Evolutionary conservation across 208 protist genomes (phyloP).

Genomic region (Trypanosoma congolense): DNA sequence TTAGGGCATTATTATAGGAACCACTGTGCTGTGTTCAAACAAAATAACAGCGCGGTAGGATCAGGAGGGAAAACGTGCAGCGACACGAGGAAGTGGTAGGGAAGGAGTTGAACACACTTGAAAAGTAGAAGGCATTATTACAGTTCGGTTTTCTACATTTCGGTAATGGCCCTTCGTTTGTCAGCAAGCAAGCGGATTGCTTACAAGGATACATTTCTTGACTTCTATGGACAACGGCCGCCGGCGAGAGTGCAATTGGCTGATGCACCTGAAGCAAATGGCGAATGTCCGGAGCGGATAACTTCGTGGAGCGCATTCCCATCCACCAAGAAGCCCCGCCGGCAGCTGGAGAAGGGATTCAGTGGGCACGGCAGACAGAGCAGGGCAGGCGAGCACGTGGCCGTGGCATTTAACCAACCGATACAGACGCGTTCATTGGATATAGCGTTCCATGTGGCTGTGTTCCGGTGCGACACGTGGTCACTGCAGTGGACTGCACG

Average conservation of each 20-base stretch:
- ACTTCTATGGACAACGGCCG: slow-evolving; percentile 17
- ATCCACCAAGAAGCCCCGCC: too few species aligned
- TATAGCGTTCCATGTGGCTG: slow-evolving; percentile 40
- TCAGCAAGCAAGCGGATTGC: slow-evolving; percentile 18
- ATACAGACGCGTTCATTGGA: neutral
- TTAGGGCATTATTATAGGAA: too few species aligned
- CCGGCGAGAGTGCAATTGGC: slow-evolving; percentile 12
- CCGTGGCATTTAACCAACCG: slow-evolving; percentile 26
- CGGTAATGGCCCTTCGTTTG: slow-evolving; percentile 1
- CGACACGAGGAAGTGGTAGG: too few species aligned
- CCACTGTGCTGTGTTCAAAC: too few species aligned
- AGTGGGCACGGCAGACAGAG: neutral
- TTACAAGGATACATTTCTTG: slow-evolving; percentile 16
- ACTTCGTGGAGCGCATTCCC: slow-evolving; percentile 24
- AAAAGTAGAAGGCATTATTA: neutral
- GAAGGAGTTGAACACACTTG: too few species aligned
- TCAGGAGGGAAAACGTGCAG: too few species aligned
- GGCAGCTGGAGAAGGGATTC: neutral
- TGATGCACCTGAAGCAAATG: neutral
- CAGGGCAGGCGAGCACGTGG: slow-evolving; percentile 40
- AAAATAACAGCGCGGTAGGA: too few species aligned
- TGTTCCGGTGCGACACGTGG: slow-evolving; percentile 83
- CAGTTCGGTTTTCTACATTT: neutral
- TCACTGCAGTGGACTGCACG: slow-evolving; percentile 63
- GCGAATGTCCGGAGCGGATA: neutral